Conservation (phyloP, 164 flowering plant species). For the Annona squamosa region DNA sequence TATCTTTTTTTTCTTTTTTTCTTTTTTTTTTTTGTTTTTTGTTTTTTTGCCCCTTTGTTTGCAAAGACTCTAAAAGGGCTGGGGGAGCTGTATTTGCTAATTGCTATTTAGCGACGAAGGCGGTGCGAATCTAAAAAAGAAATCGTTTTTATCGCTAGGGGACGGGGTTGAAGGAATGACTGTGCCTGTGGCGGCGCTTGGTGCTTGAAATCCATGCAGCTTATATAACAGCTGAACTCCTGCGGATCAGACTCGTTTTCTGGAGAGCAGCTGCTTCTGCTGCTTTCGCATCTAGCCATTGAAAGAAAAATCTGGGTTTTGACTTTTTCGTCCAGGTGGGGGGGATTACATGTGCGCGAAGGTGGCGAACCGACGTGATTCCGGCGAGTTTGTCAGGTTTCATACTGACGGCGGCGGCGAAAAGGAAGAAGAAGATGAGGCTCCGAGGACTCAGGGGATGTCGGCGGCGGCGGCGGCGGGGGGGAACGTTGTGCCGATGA, state of each 20-base stretch:
- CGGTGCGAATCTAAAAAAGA: constrained; percentile 1
- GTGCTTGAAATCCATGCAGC: background rate
- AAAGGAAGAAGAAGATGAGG: background rate
- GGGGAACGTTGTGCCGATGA: background rate
- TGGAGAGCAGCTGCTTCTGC: background rate
- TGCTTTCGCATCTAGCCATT: background rate
- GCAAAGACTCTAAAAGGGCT: background rate
- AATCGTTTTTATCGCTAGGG: background rate
- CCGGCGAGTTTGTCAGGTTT: background rate
- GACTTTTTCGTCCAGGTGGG: background rate
- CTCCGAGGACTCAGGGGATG: background rate
- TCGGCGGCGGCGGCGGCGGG: background rate
- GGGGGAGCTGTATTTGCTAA: background rate
- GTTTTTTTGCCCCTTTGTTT: background rate
- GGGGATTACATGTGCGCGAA: constrained; percentile 10
- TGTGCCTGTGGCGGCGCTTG: background rate
- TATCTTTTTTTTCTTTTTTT: background rate
- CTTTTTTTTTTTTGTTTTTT: no score
- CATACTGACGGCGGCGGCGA: background rate
- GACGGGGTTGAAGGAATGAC: background rate
- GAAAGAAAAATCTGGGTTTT: background rate
- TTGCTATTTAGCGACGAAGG: background rate
- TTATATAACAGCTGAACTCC: background rate
- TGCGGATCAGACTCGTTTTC: background rate
- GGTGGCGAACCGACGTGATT: constrained; percentile 10